phyloP scores from a whole-genome alignment of 495 filamentous ascomycete genomes.

The Penicillium salamii region DNA sequence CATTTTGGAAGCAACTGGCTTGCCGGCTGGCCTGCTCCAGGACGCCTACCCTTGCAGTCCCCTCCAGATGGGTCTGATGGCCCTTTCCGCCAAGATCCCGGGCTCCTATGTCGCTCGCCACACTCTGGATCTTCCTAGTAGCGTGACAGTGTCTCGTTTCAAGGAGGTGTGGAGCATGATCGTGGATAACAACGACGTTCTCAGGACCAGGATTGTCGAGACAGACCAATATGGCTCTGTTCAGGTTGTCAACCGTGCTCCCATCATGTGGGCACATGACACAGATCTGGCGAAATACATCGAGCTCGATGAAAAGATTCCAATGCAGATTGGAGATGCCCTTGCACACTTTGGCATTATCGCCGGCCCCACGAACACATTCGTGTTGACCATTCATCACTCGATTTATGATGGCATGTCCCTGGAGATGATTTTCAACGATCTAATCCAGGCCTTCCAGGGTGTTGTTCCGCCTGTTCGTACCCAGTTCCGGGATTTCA shows the following conservation, averaged over 20 bases:
- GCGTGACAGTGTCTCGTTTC: constrained; percentile 23
- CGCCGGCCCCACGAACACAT: background rate
- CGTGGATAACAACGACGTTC: constrained; percentile 36
- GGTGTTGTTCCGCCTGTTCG: constrained; percentile 5
- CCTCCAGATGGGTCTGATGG: constrained; percentile 18
- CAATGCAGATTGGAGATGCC: constrained; percentile 42
- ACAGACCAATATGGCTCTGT: constrained; percentile 43
- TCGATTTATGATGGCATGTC: constrained; percentile 22
- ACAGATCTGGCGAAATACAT: constrained; percentile 36
- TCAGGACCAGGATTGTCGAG: constrained; percentile 41
- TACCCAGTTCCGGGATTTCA: constrained; percentile 20
- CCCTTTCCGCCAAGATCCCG: constrained; percentile 6
- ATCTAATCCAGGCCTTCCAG: constrained; percentile 9
- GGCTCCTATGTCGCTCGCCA: constrained; percentile 50
- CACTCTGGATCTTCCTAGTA: constrained; percentile 6
- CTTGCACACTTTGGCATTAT: constrained; percentile 45
- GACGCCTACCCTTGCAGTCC: constrained; percentile 31
- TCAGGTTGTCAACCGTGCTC: constrained; percentile 38
- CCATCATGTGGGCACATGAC: constrained; percentile 6
- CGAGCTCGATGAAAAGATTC: constrained; percentile 33
- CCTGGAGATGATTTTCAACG: constrained; percentile 18
- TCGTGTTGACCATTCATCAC: constrained; percentile 22
- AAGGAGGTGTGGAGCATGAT: constrained; percentile 38
- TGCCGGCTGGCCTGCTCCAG: constrained; percentile 18
- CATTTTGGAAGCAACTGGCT: constrained; percentile 6